Evolutionary conservation across 441 rosid genomes (phyloP), one percentile per base, ranked within the genome.

Genomic region (Populus hybrid): DNA sequence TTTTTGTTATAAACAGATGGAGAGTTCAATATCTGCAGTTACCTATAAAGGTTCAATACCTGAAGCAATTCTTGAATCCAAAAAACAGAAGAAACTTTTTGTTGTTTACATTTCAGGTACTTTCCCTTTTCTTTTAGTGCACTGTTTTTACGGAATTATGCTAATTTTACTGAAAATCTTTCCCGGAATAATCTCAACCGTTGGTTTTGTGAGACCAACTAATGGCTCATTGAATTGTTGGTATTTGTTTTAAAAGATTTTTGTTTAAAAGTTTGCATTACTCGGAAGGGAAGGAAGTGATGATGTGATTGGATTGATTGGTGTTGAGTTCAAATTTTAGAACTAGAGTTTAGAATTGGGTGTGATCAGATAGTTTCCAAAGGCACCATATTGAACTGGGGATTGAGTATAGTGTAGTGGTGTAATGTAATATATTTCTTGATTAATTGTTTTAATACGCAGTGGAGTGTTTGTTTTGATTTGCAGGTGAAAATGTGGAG

Each of bases 91-190:
- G 92, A 95, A 92, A 79, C 94, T 95, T 75, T 89, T 95, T 67
- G 87, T 95, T 24, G 99, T 95, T 34, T 92, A 90, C 81, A 89
- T 93, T 66, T 92, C 95, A 65, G 97, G 97, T 93, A 81, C 71
- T 18, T 65, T 38, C 76, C 64, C 69, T 46, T 57, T 28, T 70
- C 9, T 30, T 61, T 4, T 8, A 69, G 5, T 74, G 21, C 3
- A 8, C 0, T 71, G 7, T 12, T 38, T 42, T 74, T 26, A 65
- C 16, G n/a, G 2, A 18, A 28, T n/a, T 72, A 0, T 67, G 11
- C 38, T 26, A 6, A 54, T 42, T 36, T 69, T 36, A 26, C 10
- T 16, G 61, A 54, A 6, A 54, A 54, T 16, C 61, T 18, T 54
- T 54, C 61, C 2, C 1, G 4, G 32, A 30, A 30, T 30, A 50